A percentile compares a stretch with the other conserved stretches of the same genome.
Conservation (phyloP, 345 rosid genomes). For the Euphorbia lathyris region DNA sequence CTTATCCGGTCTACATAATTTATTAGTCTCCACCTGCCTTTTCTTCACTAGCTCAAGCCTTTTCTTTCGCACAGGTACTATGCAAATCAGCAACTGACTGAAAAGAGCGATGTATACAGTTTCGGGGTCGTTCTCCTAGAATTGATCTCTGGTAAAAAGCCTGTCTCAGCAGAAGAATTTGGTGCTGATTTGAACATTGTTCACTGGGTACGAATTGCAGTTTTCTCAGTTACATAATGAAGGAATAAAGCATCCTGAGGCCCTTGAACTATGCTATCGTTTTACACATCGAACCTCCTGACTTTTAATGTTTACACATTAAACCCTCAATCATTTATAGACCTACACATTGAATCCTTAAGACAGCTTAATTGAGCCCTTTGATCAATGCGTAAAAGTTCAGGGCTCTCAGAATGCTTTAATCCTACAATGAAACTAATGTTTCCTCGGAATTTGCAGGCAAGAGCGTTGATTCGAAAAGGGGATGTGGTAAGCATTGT, state of each 20-base stretch:
- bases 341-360: too few relatives aligned
- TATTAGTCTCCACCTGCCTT: neutral
- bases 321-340: too few relatives aligned
- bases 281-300: too few relatives aligned
- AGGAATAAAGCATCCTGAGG: neutral
- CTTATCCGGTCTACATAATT: neutral
- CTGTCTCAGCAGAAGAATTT: slow-evolving; percentile 77
- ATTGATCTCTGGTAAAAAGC: slow-evolving; percentile 83
- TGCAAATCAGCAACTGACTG: slow-evolving; percentile 84
- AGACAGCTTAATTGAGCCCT: too few relatives aligned
- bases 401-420: too few relatives aligned
- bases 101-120: slow-evolving; percentile 96
- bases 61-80: slow-evolving; percentile 55
- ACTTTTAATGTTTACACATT: too few relatives aligned
- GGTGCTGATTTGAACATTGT: slow-evolving; percentile 85
- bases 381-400: too few relatives aligned
- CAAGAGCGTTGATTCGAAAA: slow-evolving; percentile 73
- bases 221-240: neutral
- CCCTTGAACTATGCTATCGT: too few relatives aligned
- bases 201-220: slow-evolving; percentile 64
- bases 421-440: neutral
- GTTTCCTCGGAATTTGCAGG: slow-evolving; percentile 37
- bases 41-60: neutral
- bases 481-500: slow-evolving; percentile 77
- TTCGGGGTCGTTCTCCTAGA: slow-evolving; percentile 97